Percentiles rank a stretch among this genome's conserved stretches.
Conservation (phyloP, 352 stramenopile species). For the Phytopythium litorale region DNA sequence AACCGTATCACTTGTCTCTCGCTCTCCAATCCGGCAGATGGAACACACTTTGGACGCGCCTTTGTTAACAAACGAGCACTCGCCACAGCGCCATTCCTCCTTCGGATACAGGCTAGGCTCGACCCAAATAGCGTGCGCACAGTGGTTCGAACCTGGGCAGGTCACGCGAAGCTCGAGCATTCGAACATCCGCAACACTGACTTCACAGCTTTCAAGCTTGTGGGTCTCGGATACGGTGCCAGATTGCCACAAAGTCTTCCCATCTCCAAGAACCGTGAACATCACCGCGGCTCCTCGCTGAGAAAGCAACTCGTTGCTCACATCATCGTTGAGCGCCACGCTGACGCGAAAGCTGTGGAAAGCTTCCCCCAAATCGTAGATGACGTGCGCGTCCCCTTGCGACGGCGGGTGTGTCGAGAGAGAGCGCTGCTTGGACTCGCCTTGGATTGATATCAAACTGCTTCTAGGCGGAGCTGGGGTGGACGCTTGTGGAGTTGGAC, state of each 20-base stretch:
- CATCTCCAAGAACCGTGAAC: conserved; percentile 76
- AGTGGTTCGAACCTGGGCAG: conserved; percentile 75
- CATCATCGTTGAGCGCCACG: conserved; percentile 78
- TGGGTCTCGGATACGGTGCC: conserved; percentile 39
- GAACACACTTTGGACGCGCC: conserved; percentile 39
- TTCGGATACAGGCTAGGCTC: conserved; percentile 64
- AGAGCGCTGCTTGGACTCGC: conserved; percentile 66
- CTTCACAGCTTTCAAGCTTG: conserved; percentile 49
- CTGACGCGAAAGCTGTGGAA: conserved; percentile 51
- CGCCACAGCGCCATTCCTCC: conserved; percentile 65
- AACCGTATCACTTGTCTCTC: conserved; percentile 11
- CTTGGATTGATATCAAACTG: conserved; percentile 47
- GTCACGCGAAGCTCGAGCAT: conserved; percentile 74
- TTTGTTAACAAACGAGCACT: conserved; percentile 76
- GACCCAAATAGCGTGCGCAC: conserved; percentile 76
- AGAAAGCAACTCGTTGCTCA: conserved; percentile 48
- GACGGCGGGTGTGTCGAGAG: conserved; percentile 76
- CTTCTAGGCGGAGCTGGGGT: conserved; percentile 11
- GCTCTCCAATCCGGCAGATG: conserved; percentile 37
- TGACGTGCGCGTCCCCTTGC: conserved; percentile 66
- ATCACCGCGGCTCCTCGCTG: conserved; percentile 48
- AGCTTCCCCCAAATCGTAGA: conserved; percentile 72
- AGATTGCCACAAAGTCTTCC: conserved; percentile 69
- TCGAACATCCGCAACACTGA: conserved; percentile 50
- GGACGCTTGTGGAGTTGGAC: neutral